Base-by-base conservation (phyloP, 768 basidiomycete species). In the Cystobasidium tubakii region DNA sequence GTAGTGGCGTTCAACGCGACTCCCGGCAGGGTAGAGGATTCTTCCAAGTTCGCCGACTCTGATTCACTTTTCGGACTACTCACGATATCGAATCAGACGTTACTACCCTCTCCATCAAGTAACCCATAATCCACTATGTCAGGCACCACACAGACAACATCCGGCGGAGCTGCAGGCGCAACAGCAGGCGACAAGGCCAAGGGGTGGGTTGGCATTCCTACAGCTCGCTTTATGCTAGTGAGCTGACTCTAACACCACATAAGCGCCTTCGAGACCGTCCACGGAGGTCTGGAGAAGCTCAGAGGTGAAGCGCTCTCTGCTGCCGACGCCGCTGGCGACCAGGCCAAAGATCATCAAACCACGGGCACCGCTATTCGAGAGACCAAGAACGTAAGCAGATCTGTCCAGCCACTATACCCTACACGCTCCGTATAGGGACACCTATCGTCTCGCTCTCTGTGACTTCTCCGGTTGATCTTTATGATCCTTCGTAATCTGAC, bases 111-210 rank as follows among this genome's bases (percentile, higher is more conserved):
- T 15, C 6, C 39, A 39, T 6, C 39, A 6, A 39, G 39, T 15
- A 6, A 39, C 15, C 39, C 39, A 39, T 15, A 39, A 6, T 21
- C 7, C 46, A 60, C 27, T 25, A 60, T 60, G 57, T 60, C 57
- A 12, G 29, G 23, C 33, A 60, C 33, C 57, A 31, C 25, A 4
- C 25, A 27, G 57, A 60, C 57, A 60, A 60, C 57, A 29, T 15
- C 57, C 33, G 57, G 57, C 4, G 57, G 33, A 60, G 57, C 57
- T 12, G 33, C 25, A 60, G 57, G 57, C 33, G 57, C 25, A 27
- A 60, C 25, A 29, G 57, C 57, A 27, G 57, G 57, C 33, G 57
- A 60, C 57, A 60, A 60, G 27, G 27, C 29, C 57, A 60, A 60
- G 33, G 57, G 57, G 57, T 60, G 57, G 29, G 57, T 31, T n/a